Conservation (phyloP, 2,329 filamentous ascomycete species). For the Elsinoe ampelina region DNA sequence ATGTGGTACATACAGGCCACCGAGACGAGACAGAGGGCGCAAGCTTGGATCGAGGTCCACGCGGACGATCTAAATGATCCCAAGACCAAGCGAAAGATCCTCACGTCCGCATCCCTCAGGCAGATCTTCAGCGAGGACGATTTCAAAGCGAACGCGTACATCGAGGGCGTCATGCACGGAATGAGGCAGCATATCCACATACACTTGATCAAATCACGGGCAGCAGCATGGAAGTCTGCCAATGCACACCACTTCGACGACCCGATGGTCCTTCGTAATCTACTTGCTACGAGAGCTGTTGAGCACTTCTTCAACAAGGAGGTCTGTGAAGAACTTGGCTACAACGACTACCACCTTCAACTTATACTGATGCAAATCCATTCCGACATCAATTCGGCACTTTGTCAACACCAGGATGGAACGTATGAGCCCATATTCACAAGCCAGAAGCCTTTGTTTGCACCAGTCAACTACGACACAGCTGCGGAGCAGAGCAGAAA, state of each 20-base stretch:
- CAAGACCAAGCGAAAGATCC: not conserved
- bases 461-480: not conserved
- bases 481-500: not conserved
- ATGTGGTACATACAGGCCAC: conserved; percentile 4
- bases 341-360: conserved; percentile 3
- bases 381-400: too few relatives aligned
- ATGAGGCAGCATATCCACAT: not conserved
- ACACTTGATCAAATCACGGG: not conserved
- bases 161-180: not conserved
- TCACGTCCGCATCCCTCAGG: not conserved
- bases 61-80: not conserved
- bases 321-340: conserved; percentile 15
- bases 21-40: not conserved
- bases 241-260: not conserved
- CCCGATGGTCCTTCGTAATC: not conserved
- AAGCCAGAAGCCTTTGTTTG: not conserved
- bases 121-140: not conserved
- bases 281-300: not conserved
- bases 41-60: not conserved
- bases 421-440: too few relatives aligned
- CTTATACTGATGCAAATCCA: not conserved
- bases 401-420: too few relatives aligned
- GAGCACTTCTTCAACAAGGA: conserved; percentile 20
- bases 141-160: not conserved
- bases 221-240: not conserved